These are phyloP conservation scores for Epichloe baconii DNA, from an alignment of 2,329 filamentous ascomycete species.

Conservation along the genomic window DNA sequence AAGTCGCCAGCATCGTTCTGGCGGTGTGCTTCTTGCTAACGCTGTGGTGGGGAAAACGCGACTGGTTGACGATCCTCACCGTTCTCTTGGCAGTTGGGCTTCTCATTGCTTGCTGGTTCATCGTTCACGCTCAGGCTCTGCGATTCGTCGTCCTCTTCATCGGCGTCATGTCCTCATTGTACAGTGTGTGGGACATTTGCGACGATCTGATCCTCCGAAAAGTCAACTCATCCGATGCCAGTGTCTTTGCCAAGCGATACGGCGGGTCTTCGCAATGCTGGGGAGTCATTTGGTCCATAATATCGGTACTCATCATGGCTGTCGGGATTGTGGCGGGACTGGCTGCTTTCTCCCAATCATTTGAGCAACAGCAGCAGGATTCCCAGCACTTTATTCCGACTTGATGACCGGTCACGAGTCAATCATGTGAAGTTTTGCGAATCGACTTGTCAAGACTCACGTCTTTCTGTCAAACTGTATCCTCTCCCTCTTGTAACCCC, in stretches of 20 bases:
- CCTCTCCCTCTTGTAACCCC: too few relatives aligned
- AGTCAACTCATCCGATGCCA: slow-evolving; percentile 68
- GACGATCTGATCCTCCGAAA: slow-evolving; percentile 71
- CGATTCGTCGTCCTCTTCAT: slow-evolving; percentile 68
- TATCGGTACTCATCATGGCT: slow-evolving; percentile 60
- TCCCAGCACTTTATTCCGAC: slow-evolving; percentile 53
- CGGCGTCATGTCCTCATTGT: slow-evolving; percentile 68
- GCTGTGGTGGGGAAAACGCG: slow-evolving; percentile 66
- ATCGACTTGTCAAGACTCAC: neutral
- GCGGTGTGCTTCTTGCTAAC: slow-evolving; percentile 66
- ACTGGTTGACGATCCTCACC: slow-evolving; percentile 65
- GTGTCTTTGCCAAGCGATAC: slow-evolving; percentile 65
- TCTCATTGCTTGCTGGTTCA: slow-evolving; percentile 67
- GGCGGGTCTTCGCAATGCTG: slow-evolving; percentile 71
- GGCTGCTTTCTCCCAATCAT: slow-evolving; percentile 61
- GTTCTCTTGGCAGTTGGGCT: slow-evolving; percentile 57
- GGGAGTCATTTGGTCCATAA: slow-evolving; percentile 66
- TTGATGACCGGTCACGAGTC: slow-evolving; percentile 6
- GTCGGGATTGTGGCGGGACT: slow-evolving; percentile 62
- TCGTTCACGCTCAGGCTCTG: slow-evolving; percentile 59
- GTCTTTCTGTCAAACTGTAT: too few relatives aligned
- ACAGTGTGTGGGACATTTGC: slow-evolving; percentile 77
- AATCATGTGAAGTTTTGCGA: too few relatives aligned
- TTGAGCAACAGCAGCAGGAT: slow-evolving; percentile 53
- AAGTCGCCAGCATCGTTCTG: slow-evolving; percentile 61